phyloP scores from a whole-genome alignment of 768 basidiomycete genomes.

The Termitomyces sp. region DNA sequence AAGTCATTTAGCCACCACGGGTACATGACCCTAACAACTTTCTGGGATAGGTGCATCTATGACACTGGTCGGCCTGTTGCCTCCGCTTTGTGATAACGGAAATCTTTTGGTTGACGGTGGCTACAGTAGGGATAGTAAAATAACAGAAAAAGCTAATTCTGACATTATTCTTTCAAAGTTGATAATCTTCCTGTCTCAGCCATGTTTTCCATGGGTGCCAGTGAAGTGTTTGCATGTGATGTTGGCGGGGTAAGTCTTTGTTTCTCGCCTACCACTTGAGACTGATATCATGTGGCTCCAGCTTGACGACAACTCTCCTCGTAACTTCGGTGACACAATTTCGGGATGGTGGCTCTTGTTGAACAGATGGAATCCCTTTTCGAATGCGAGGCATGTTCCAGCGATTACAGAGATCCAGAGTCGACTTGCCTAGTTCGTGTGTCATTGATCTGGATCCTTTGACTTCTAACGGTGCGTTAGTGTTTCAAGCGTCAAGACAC shows the following conservation, averaged over 20 bases:
- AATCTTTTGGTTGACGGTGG: constrained; percentile 89
- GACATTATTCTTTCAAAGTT: constrained; percentile 39
- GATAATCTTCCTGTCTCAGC: constrained; percentile 90
- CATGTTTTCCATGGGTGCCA: constrained; percentile 91
- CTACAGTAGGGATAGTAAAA: constrained; percentile 54
- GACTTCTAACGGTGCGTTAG: constrained; percentile 35
- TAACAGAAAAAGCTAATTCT: neutral
- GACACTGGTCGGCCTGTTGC: constrained; percentile 93
- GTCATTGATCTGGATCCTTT: neutral
- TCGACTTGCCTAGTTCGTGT: constrained; percentile 87
- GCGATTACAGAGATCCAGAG: constrained; percentile 93
- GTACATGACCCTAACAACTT: neutral
- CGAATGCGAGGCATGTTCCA: constrained; percentile 70
- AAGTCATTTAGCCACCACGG: constrained; percentile 15
- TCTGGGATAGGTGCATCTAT: constrained; percentile 78
- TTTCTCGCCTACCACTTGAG: neutral
- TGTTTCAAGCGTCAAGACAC: constrained; percentile 91
- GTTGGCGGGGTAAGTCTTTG: constrained; percentile 74
- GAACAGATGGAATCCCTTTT: constrained; percentile 92
- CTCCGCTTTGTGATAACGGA: constrained; percentile 93
- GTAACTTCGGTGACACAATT: constrained; percentile 91
- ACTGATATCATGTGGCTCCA: constrained; percentile 23
- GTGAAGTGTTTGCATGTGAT: constrained; percentile 87
- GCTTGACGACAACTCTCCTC: constrained; percentile 93
- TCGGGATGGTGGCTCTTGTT: constrained; percentile 96